Evolutionary conservation across 2,329 filamentous ascomycete genomes (phyloP).

Genomic region (Exophiala sideris): DNA sequence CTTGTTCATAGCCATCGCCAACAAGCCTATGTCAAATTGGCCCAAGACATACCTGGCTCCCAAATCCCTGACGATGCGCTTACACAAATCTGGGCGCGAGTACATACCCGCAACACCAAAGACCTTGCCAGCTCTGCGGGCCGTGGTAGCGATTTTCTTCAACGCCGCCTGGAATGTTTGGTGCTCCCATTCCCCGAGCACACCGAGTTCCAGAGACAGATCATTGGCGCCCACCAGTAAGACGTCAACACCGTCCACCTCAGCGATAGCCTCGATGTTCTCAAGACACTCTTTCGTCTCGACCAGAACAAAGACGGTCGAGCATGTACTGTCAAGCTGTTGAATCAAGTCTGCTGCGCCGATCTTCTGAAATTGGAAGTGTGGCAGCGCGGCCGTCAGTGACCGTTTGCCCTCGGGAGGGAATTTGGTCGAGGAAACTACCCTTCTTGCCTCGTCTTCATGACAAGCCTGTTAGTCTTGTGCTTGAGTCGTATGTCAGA

Average conservation of each 20-base stretch:
- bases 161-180: slow-evolving; percentile 1
- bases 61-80: background rate
- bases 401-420: slow-evolving; percentile 12
- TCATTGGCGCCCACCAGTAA: slow-evolving; percentile 19
- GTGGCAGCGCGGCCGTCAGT: slow-evolving; percentile 12
- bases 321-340: slow-evolving; percentile 2
- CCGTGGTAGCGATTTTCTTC: background rate
- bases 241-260: slow-evolving; percentile 16
- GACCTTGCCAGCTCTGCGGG: background rate
- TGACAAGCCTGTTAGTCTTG: background rate
- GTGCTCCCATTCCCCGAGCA: slow-evolving; percentile 14
- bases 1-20: slow-evolving; percentile 13
- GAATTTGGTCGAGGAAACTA: slow-evolving; percentile 9
- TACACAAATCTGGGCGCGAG: background rate
- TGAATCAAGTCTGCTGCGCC: background rate
- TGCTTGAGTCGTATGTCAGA: background rate
- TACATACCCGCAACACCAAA: background rate
- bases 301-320: slow-evolving; percentile 18
- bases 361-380: slow-evolving; percentile 7
- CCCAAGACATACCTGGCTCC: slow-evolving; percentile 13
- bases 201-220: slow-evolving; percentile 11
- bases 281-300: slow-evolving; percentile 11
- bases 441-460: slow-evolving; percentile 8
- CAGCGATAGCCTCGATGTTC: slow-evolving; percentile 17
- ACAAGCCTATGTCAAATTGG: slow-evolving; percentile 13